Conservation (phyloP, 495 filamentous ascomycete genomes). For the Penicillium tannophilum region DNA sequence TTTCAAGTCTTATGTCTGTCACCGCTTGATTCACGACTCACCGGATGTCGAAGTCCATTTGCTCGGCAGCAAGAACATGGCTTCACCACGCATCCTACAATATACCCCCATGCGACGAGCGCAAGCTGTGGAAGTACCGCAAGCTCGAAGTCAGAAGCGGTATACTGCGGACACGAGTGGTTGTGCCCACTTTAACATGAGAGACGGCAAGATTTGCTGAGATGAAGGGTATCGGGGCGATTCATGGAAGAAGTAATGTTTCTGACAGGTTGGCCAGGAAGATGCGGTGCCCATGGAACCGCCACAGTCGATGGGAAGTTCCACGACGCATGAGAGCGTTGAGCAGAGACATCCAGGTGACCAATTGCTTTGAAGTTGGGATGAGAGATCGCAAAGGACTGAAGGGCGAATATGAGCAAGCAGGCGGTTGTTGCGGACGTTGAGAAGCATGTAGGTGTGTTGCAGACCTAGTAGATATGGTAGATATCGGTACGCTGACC, state of each 20-base stretch:
- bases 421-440: constrained; percentile 62
- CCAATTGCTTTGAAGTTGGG: constrained; percentile 62
- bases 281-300: too few relatives aligned
- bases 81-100: constrained; percentile 69
- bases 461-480: too few relatives aligned
- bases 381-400: constrained; percentile 64
- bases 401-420: constrained; percentile 60
- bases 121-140: constrained; percentile 73
- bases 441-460: constrained; percentile 57
- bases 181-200: constrained; percentile 45
- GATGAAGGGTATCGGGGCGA: constrained; percentile 55
- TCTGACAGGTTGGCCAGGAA: constrained; percentile 25
- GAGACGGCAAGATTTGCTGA: constrained; percentile 61
- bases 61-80: constrained; percentile 92
- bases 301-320: constrained; percentile 8
- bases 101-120: constrained; percentile 64
- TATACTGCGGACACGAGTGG: constrained; percentile 63
- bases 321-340: constrained; percentile 60
- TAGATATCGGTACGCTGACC: not conserved
- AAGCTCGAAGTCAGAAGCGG: too few relatives aligned
- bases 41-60: constrained; percentile 65
- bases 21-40: constrained; percentile 67
- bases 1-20: constrained; percentile 38
- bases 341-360: constrained; percentile 59
- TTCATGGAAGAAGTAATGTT: constrained; percentile 40